Base-by-base conservation (phyloP, 106 monocot species). In the Dendrobium nobile region DNA sequence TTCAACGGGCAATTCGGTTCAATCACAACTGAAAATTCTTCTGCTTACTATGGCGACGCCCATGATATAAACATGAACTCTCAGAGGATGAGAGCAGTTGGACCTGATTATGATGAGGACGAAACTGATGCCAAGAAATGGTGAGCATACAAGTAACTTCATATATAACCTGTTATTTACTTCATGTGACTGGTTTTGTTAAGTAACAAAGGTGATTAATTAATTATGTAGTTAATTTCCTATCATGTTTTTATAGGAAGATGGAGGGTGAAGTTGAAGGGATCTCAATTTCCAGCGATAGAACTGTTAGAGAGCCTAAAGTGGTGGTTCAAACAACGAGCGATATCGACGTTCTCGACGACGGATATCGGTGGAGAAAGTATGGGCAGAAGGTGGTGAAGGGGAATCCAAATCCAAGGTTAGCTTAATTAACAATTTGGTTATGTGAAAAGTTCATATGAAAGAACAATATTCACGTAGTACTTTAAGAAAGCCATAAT, bases 361-460 rank as follows among this genome's bases (percentile, higher is more conserved):
- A 86, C 9, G 86, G 86, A 16, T 86, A 86, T 24, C 80, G 82
- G 15, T 86, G 86, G 86, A 82, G 86, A 41, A 86, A 86, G 28
- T 86, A 86, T 44, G 86, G 86, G 41, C 86, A 86, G 80, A 86
- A 86, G 72, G 86, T 86, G 28, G 86, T 86, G 47, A 86, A 86
- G 77, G 86, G 86, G 22, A 86, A 86, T 80, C 86, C 82, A 44
- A 83, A 86, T 56, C 86, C 86, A 41, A 85, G 85, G 85, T 85
- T 44, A 72, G 72, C 28, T 40, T 28, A 72, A 28, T 16, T 72
- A 24, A 18, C 9, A 37, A 27, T 17, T 72, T 16, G 13, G 10
- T 16, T 51, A 13, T 51, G 51, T 51, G 3, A 51, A 7, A 51
- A 13, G 13, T 51, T 13, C 0, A 47, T 2, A 47, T 51, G 51